These are phyloP conservation scores for Pichia phayaonensis DNA, from an alignment of 805 yeast species.

Conservation along the genomic window DNA sequence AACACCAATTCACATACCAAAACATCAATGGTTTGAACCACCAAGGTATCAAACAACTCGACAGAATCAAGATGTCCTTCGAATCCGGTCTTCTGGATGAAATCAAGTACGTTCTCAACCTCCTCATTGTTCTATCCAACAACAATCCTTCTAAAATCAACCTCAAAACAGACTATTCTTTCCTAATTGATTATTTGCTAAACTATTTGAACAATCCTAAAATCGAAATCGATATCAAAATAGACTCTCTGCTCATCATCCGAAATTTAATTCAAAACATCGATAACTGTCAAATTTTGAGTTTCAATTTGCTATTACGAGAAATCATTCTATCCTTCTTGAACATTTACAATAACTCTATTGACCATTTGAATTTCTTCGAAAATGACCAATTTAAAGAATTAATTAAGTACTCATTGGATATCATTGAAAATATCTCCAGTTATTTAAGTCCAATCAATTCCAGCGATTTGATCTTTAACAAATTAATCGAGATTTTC, in stretches of 20 bases:
- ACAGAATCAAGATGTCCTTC: constrained; percentile 65
- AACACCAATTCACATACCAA: constrained; percentile 24
- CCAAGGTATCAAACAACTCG: constrained; percentile 56
- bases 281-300: constrained; percentile 70
- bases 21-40: constrained; percentile 29
- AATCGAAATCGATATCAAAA: constrained; percentile 22
- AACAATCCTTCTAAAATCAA: constrained; percentile 32
- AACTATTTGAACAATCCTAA: constrained; percentile 16
- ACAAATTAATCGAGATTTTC: constrained; percentile 45
- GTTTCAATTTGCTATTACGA: constrained; percentile 35
- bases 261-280: constrained; percentile 82
- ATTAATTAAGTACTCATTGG: constrained; percentile 58
- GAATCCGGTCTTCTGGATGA: constrained; percentile 58
- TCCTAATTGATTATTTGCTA: constrained; percentile 31
- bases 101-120: constrained; percentile 61
- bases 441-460: constrained; percentile 74
- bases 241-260: constrained; percentile 55
- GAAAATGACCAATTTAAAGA: constrained; percentile 40
- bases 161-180: constrained; percentile 34
- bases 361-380: constrained; percentile 9
- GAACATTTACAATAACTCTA: constrained; percentile 21
- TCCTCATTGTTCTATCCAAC: constrained; percentile 39
- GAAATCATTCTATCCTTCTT: constrained; percentile 42
- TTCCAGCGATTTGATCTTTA: constrained; percentile 61
- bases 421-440: constrained; percentile 75